Conservation (phyloP, 2,329 filamentous ascomycete species). For the Fusarium irregulare region DNA sequence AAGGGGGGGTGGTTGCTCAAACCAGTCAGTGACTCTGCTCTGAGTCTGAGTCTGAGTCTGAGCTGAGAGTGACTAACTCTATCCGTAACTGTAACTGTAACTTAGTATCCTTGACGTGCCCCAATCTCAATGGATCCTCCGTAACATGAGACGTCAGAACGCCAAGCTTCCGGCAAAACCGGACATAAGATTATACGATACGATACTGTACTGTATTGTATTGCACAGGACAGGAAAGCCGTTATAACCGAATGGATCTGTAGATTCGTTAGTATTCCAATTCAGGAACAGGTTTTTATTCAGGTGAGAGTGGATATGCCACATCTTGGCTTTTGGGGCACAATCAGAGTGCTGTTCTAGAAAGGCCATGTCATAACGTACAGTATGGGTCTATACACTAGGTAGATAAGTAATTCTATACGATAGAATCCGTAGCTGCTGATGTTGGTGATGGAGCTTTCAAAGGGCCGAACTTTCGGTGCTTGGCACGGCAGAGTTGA, state of each 20-base stretch:
- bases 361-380: not conserved
- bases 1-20: slow-evolving; percentile 17
- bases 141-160: slow-evolving; percentile 23
- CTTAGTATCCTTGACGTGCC: slow-evolving; percentile 2
- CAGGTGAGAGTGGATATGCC: slow-evolving; percentile 12
- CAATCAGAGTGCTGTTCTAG: not conserved
- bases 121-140: not conserved
- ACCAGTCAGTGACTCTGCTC: slow-evolving; percentile 4
- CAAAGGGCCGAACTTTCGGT: slow-evolving; percentile 36
- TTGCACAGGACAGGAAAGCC: slow-evolving; percentile 6
- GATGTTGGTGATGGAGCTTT: not conserved
- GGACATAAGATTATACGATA: slow-evolving; percentile 29
- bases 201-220: not conserved
- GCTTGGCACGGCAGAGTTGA: slow-evolving; percentile 40
- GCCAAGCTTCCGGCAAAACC: slow-evolving; percentile 44
- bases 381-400: not conserved
- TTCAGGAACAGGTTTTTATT: slow-evolving; percentile 12
- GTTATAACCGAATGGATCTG: slow-evolving; percentile 37
- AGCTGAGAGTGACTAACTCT: slow-evolving; percentile 3
- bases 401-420: not conserved
- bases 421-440: not conserved
- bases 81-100: not conserved
- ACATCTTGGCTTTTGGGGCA: not conserved
- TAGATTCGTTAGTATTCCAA: not conserved
- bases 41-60: not conserved